Conservation (phyloP, 2,329 filamentous ascomycete genomes). For the Shiraia bambusicola region DNA sequence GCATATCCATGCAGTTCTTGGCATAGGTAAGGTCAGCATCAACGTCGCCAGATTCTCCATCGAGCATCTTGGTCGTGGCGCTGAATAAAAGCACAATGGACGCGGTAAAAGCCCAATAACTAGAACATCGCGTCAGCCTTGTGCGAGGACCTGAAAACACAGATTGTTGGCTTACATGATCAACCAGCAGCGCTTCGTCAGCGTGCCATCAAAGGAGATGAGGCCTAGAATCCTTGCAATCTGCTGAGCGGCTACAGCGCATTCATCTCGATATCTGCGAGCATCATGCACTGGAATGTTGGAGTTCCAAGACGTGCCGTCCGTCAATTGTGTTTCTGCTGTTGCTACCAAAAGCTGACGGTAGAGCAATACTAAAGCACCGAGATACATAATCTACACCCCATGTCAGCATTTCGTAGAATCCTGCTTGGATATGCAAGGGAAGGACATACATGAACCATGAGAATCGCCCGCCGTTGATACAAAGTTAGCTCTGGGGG, state of each 20-base stretch:
- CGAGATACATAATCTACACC: conserved; percentile 42
- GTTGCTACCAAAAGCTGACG: conserved; percentile 39
- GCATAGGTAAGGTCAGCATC: conserved; percentile 38
- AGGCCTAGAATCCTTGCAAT: conserved; percentile 38
- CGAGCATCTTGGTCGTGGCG: conserved; percentile 38
- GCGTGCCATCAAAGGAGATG: conserved; percentile 37
- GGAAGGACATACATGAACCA: conserved; percentile 35
- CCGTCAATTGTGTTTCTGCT: conserved; percentile 33
- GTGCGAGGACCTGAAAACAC: no score
- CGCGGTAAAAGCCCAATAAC: conserved; percentile 42
- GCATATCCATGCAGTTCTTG: conserved; percentile 40
- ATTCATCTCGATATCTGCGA: conserved; percentile 33
- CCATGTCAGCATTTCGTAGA: neutral
- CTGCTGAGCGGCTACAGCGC: conserved; percentile 39
- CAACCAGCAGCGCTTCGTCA: conserved; percentile 43
- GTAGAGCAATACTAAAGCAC: conserved; percentile 40
- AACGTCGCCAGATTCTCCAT: conserved; percentile 30
- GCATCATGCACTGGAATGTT: conserved; percentile 31
- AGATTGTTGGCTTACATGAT: conserved; percentile 31
- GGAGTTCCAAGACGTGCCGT: conserved; percentile 23
- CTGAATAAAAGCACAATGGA: conserved; percentile 39
- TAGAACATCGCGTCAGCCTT: conserved; percentile 5
- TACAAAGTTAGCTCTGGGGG: conserved; percentile 29
- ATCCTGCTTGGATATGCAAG: neutral
- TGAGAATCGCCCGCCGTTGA: conserved; percentile 39